These are phyloP conservation scores for Nakaseomyces nivariensis DNA, from an alignment of 1,139 yeast species.

Conservation along the genomic window DNA sequence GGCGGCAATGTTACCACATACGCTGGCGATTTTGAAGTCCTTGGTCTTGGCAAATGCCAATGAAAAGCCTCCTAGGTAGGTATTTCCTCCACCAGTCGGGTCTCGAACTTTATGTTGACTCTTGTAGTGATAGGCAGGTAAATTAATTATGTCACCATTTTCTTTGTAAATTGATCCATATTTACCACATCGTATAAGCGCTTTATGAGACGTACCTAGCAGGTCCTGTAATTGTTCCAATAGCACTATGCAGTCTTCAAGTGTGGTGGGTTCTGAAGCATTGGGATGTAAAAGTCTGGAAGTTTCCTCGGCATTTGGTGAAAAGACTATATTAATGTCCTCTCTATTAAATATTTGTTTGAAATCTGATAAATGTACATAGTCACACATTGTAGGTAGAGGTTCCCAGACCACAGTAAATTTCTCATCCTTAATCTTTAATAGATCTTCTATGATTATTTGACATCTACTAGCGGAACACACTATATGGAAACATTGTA, in stretches of 20 bases:
- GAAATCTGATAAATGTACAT: conserved; percentile 39
- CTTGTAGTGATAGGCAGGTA: conserved; percentile 61
- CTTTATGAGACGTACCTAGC: conserved; percentile 30
- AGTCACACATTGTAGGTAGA: conserved; percentile 61
- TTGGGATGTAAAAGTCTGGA: conserved; percentile 42
- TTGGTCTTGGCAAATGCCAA: conserved; percentile 46
- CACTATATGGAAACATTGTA: conserved; percentile 46
- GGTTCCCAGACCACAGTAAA: conserved; percentile 72
- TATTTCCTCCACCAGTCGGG: conserved; percentile 93
- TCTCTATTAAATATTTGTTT: conserved; percentile 40
- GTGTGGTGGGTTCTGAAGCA: conserved; percentile 33
- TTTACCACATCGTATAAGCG: conserved; percentile 61
- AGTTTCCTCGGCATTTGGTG: conserved; percentile 84
- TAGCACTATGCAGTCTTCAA: conserved; percentile 34
- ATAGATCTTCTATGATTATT: conserved; percentile 36
- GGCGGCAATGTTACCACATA: conserved; percentile 69
- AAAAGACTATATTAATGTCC: conserved; percentile 35
- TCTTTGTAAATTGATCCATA: conserved; percentile 44
- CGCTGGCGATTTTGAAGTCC: conserved; percentile 47
- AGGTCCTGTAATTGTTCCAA: conserved; percentile 36
- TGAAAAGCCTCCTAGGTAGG: conserved; percentile 75
- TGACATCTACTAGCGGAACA: conserved; percentile 59
- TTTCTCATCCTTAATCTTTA: conserved; percentile 25
- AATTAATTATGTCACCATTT: conserved; percentile 29
- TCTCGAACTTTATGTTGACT: conserved; percentile 48